These are phyloP conservation scores for Saccharomycopsis capsularis DNA, from an alignment of 805 yeast species.

Conservation along the genomic window DNA sequence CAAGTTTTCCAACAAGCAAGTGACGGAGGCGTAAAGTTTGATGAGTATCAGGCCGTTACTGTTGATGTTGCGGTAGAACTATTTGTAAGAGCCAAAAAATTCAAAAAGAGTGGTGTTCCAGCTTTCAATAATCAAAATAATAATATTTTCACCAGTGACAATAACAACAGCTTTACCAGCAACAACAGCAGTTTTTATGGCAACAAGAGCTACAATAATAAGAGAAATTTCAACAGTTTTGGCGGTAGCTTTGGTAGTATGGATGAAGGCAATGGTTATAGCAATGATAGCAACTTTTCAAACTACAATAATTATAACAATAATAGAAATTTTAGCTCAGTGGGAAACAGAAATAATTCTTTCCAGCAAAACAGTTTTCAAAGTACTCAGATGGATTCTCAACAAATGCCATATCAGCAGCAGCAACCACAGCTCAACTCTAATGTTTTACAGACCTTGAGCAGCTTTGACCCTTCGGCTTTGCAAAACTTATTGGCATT, in stretches of 20 bases:
- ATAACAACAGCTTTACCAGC: neutral
- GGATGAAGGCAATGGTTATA: slow-evolving; percentile 24
- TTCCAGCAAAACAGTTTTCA: slow-evolving; percentile 11
- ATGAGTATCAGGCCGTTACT: slow-evolving; percentile 71
- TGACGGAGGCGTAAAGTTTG: slow-evolving; percentile 72
- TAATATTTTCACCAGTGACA: too few species aligned
- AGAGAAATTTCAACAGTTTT: slow-evolving; percentile 5
- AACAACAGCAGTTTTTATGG: neutral
- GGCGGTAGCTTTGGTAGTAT: slow-evolving; percentile 4
- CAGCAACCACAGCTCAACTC: slow-evolving; percentile 26
- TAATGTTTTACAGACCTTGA: slow-evolving; percentile 10
- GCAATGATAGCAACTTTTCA: slow-evolving; percentile 9
- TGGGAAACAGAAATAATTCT: slow-evolving; percentile 16
- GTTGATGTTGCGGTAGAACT: slow-evolving; percentile 59
- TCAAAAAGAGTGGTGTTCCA: slow-evolving; percentile 10
- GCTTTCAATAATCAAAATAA: slow-evolving; percentile 8
- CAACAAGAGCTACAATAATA: slow-evolving; percentile 7
- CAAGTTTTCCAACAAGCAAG: slow-evolving; percentile 64
- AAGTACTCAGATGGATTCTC: slow-evolving; percentile 17
- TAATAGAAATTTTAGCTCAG: slow-evolving; percentile 24
- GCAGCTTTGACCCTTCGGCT: slow-evolving; percentile 28
- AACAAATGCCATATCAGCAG: slow-evolving; percentile 24
- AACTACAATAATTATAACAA: slow-evolving; percentile 21
- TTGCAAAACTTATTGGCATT: slow-evolving; percentile 30
- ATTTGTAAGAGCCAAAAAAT: slow-evolving; percentile 28